Percentiles rank a stretch among this genome's conserved stretches.
Conservation (phyloP, 192 early-diverging fungal genomes). For the Spizellomyces punctatus region DNA sequence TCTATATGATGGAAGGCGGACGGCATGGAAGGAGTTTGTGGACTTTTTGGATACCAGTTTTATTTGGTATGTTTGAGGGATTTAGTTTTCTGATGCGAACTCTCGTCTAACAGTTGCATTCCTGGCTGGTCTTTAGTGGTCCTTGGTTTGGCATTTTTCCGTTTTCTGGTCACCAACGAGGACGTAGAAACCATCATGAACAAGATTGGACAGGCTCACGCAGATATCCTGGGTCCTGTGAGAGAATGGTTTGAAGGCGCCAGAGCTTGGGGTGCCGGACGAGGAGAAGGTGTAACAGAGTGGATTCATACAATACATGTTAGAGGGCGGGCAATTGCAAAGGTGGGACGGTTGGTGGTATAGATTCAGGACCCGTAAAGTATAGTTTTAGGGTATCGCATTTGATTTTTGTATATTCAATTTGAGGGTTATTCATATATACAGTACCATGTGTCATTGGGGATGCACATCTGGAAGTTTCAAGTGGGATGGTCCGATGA, state of each 20-base stretch:
- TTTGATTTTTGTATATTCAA: too few species aligned
- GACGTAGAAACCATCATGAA: slow-evolving; percentile 33
- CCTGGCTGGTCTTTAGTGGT: slow-evolving; percentile 28
- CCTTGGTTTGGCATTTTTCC: slow-evolving; percentile 10
- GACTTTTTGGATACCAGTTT: slow-evolving; percentile 13
- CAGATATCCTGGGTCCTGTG: slow-evolving; percentile 27
- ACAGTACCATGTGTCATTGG: too few species aligned
- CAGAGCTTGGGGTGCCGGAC: slow-evolving; percentile 4
- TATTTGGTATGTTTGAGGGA: slow-evolving; percentile 15
- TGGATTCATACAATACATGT: neutral
- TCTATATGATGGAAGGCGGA: slow-evolving; percentile 12
- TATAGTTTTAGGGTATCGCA: too few species aligned
- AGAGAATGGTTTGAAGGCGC: slow-evolving; percentile 30
- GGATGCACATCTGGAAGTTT: too few species aligned
- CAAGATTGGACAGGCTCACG: slow-evolving; percentile 25
- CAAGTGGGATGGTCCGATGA: too few species aligned
- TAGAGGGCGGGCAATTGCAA: neutral
- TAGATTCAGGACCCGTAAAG: neutral
- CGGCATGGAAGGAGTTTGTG: neutral
- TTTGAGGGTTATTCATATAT: too few species aligned
- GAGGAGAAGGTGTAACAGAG: slow-evolving; percentile 11
- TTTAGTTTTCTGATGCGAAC: slow-evolving; percentile 1
- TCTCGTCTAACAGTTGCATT: neutral
- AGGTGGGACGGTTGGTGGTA: slow-evolving; percentile 21
- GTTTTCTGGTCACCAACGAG: slow-evolving; percentile 19